Conservation (phyloP, 228 moss, liverwort and hornwort species). For the Sphagnum magellanicum region DNA sequence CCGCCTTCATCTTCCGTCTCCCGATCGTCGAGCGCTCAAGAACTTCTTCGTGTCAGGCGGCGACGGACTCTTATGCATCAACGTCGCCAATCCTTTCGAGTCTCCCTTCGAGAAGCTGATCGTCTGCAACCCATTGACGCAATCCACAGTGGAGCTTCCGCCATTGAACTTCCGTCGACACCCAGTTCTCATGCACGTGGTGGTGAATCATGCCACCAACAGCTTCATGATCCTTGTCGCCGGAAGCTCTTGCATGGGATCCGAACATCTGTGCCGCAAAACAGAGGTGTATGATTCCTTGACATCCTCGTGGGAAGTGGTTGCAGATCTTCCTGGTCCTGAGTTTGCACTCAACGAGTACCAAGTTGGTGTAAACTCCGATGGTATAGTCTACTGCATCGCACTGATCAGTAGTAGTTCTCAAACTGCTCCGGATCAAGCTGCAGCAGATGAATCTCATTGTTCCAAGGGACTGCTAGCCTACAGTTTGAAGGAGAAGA, state of each 20-base stretch:
- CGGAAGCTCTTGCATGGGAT: constrained; percentile 27
- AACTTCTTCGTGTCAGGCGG: constrained; percentile 1
- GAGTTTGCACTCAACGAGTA: constrained; percentile 30
- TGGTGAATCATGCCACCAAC: not conserved
- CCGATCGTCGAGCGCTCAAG: not conserved
- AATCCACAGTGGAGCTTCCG: not conserved
- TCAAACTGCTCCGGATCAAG: no score
- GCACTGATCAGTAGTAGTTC: constrained; percentile 7
- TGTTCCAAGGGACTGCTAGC: constrained; percentile 13
- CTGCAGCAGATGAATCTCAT: no score
- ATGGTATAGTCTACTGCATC: constrained; percentile 23
- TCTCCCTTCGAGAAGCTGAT: not conserved
- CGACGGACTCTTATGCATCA: not conserved
- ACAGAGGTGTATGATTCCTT: constrained; percentile 30
- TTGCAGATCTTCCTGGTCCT: constrained; percentile 14
- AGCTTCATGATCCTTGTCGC: constrained; percentile 20
- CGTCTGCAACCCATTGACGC: constrained; percentile 1
- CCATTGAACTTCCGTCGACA: not conserved
- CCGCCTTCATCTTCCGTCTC: constrained; percentile 1
- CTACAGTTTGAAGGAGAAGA: constrained; percentile 13
- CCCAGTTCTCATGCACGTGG: constrained; percentile 3
- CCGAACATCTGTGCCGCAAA: constrained; percentile 13
- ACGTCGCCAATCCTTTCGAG: not conserved
- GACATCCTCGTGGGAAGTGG: constrained; percentile 13
- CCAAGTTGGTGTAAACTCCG: constrained; percentile 20